Base-by-base conservation (phyloP, 257 asterid genomes). In the Marsdenia floribunda region DNA sequence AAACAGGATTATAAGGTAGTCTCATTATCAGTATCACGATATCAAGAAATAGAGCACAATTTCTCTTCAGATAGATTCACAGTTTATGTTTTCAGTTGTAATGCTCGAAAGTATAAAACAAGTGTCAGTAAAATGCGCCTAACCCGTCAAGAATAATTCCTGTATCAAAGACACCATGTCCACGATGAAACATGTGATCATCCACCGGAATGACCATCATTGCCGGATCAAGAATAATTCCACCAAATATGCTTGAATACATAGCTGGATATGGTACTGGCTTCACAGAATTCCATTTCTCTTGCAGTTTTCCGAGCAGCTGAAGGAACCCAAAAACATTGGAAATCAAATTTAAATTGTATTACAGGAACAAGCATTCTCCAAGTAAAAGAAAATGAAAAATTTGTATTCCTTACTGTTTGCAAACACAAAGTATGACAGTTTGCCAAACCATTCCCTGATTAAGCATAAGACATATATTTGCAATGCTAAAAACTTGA, bases 141-240 rank as follows among this genome's bases (percentile, higher is more conserved):
- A 44, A 93, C 97, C 97, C 97, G 19, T 86, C 84, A 69, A 89
- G 74, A 65, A 93, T 72, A 63, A 86, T 75, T 57, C 96, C 90
- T 0, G 97, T 93, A 86, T 93, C 98, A 21, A 93, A 93, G 35
- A 93, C 97, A 46, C 97, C 98, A 35, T 93, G 98, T 8, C 98
- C 98, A 46, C 98, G 90, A 83, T 93, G 97, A 80, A 86, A 96
- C 97, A 91, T 90, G 86, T 93, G 97, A 75, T 93, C 98, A 76
- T 93, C 97, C 22, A 91, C 84, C 1, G 96, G 96, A 76, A 91
- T 88, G 55, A 90, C 89, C 98, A 93, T 93, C 97, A 91, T 83
- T 2, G 93, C 90, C 50, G 97, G 96, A 79, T 91, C 97, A 68
- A 91, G 90, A 85, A 87, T 82, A 57, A 93, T 91, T 72, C 97